phyloP scores from a whole-genome alignment of 2,329 filamentous ascomycete genomes.

The Helotiales sp. region DNA sequence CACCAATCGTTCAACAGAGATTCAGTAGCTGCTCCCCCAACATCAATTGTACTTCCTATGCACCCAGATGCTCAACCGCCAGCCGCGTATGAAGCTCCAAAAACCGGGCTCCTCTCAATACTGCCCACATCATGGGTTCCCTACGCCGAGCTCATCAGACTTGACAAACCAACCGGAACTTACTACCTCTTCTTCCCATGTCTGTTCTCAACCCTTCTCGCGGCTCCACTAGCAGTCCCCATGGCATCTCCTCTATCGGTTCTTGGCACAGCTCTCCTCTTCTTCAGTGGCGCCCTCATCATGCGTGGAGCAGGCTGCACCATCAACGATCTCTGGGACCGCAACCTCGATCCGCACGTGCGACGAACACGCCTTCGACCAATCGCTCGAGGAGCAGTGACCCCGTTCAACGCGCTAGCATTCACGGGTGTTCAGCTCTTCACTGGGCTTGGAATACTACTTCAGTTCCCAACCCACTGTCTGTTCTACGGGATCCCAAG shows the following conservation, averaged over 20 bases:
- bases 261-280: conserved; percentile 68
- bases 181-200: conserved; percentile 89
- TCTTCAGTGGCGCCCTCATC: conserved; percentile 76
- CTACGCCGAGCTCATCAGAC: conserved; percentile 79
- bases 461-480: conserved; percentile 76
- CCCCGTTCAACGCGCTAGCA: conserved; percentile 70
- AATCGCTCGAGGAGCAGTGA: conserved; percentile 78
- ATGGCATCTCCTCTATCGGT: conserved; percentile 65
- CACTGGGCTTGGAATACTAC: conserved; percentile 71
- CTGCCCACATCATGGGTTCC: conserved; percentile 75
- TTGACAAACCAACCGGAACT: conserved; percentile 81
- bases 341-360: conserved; percentile 83
- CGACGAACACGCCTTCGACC: conserved; percentile 76
- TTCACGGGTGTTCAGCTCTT: conserved; percentile 79
- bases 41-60: not conserved
- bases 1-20: conserved; percentile 5
- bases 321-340: conserved; percentile 91
- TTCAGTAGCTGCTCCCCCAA: not conserved
- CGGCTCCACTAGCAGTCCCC: conserved; percentile 70
- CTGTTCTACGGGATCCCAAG: conserved; percentile 80
- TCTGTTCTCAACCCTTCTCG: conserved; percentile 81
- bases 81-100: conserved; percentile 66
- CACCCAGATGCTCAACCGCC: conserved; percentile 4
- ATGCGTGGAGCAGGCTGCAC: conserved; percentile 90
- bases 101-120: conserved; percentile 69